Conservation (phyloP, 2,329 filamentous ascomycete genomes). For the Lachnellula subtilissima region DNA sequence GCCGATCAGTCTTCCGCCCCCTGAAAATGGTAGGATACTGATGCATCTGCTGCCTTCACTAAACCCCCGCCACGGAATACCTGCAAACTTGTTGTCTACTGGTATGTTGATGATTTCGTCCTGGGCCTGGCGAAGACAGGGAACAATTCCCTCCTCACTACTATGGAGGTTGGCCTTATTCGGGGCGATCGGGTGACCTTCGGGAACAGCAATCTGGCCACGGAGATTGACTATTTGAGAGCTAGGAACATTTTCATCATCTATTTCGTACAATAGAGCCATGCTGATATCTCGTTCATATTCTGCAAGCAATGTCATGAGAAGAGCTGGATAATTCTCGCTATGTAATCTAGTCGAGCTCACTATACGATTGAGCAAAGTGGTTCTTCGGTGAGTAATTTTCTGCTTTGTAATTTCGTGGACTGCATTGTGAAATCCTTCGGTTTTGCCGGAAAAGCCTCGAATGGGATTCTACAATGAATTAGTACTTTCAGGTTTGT, state of each 20-base stretch:
- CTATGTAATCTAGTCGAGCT: conserved; percentile 8
- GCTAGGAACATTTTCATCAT: conserved; percentile 18
- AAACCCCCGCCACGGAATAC: conserved; percentile 21
- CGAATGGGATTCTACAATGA: conserved; percentile 17
- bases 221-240: conserved; percentile 8
- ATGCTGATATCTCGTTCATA: conserved; percentile 26
- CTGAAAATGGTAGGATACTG: conserved; percentile 22
- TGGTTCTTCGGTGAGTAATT: conserved; percentile 20
- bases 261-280: conserved; percentile 25
- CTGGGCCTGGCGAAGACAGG: conserved; percentile 18
- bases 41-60: conserved; percentile 20
- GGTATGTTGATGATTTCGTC: conserved; percentile 17
- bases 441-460: conserved; percentile 18
- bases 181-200: conserved; percentile 16
- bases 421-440: conserved; percentile 23
- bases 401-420: conserved; percentile 24
- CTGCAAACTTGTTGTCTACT: conserved; percentile 22
- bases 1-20: conserved; percentile 16
- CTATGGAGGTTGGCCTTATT: conserved; percentile 18
- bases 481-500: too few relatives aligned
- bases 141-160: conserved; percentile 15
- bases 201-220: conserved; percentile 23
- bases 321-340: conserved; percentile 9
- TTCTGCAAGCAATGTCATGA: conserved; percentile 20
- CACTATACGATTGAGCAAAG: conserved; percentile 21